Evolutionary conservation across 2,329 filamentous ascomycete genomes (phyloP), one percentile per base, ranked within the genome.

Genomic region (Aureobasidium pullulans): DNA sequence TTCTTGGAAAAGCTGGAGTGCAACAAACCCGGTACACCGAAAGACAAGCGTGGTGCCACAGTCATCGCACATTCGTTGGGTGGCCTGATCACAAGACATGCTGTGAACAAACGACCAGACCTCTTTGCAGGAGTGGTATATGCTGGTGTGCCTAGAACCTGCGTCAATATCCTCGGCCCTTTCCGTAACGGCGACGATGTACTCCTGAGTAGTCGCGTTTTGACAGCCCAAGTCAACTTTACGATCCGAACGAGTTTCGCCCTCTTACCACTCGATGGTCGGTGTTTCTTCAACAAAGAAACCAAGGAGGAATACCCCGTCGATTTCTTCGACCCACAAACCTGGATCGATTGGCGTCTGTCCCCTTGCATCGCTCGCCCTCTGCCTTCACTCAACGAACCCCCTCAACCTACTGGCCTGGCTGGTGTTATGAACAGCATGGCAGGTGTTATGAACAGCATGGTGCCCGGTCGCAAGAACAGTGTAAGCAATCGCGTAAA

Each of bases 141-240:
- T 68, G 91, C 89, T 1, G 93, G 92, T 8, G 85, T 87, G 1
- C 92, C 92, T 0, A 87, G 93, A 65, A 84, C 88, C 57, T 96
- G 91, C 69, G 84, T 96, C 70, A 96, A 96, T 70, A 94, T 96
- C 54, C 80, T 96, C 4, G 93, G 93, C 0, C 92, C 92, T 0
- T 72, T 97, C 11, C 85, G 92, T 37, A 93, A 96, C 66, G 92
- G 92, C n/a, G 92, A 97, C 69, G 89, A 92, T 16, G 91, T 96
- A 0, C 80, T 96, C 1, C 79, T 96, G 61, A 96, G 92, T 67
- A 91, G 91, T 62, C 89, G 90, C 64, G 87, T 96, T 0, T 80
- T 97, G 15, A 96, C 91, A 0, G 91, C 93, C 0, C 89, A 94
- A 69, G 92, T 96, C 66, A 96, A 96, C 73, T 96, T 97, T 68